Percentiles rank a stretch among this genome's conserved stretches.
Evolutionary conservation across 2,329 filamentous ascomycete genomes (phyloP).

Genomic region (Ophiostoma australiae): DNA sequence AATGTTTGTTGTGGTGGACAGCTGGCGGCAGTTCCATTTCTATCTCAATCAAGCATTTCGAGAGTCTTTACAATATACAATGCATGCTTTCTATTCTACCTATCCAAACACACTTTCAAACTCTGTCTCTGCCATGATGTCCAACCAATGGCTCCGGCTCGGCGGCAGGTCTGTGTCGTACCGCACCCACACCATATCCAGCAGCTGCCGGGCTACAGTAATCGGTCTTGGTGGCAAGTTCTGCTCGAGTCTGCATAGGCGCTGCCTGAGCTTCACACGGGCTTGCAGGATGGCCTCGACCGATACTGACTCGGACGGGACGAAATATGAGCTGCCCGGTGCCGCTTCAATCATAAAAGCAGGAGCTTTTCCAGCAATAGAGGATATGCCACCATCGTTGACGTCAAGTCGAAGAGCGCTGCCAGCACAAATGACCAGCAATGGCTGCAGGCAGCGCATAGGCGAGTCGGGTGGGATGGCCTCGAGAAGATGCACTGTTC

Average conservation of each 20-base stretch:
- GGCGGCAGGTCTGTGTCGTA: constrained; percentile 36
- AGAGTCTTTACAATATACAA: no score
- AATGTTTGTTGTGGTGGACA: background rate
- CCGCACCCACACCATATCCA: constrained; percentile 38
- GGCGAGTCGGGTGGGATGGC: constrained; percentile 27
- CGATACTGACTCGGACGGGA: background rate
- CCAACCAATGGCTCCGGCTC: constrained; percentile 25
- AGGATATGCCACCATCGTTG: background rate
- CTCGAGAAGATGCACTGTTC: constrained; percentile 20
- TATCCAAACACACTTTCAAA: constrained; percentile 26
- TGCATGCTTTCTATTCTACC: no score
- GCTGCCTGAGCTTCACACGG: constrained; percentile 7
- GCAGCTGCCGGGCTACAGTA: constrained; percentile 36
- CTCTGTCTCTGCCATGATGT: constrained; percentile 24
- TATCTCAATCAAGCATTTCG: background rate
- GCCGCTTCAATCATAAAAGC: background rate
- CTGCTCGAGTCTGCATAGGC: constrained; percentile 37
- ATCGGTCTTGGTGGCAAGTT: constrained; percentile 39
- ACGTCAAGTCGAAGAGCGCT: constrained; percentile 24
- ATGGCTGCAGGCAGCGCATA: constrained; percentile 30
- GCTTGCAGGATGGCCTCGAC: background rate
- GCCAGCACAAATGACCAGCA: constrained; percentile 29
- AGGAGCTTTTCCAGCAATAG: no score
- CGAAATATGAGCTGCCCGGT: background rate
- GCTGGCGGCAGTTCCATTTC: background rate